Evolutionary conservation across 1,139 yeast genomes (phyloP).

Genomic region (Blastobotrys aristatus): DNA sequence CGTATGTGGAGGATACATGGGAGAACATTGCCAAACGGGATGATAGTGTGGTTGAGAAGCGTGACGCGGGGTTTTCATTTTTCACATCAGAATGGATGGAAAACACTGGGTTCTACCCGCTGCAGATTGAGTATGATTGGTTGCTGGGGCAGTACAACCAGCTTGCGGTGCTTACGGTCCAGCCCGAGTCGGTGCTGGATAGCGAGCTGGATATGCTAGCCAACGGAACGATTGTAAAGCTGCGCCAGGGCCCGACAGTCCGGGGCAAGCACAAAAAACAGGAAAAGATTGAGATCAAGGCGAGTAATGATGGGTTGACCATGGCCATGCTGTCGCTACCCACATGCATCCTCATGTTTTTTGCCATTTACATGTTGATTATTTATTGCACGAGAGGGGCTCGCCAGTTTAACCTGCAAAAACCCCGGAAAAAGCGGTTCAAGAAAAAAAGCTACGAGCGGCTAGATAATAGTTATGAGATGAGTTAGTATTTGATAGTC

Average conservation of each 20-base stretch:
- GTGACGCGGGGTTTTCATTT: conserved; percentile 46
- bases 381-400: conserved; percentile 13
- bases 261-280: conserved; percentile 49
- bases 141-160: conserved; percentile 46
- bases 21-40: conserved; percentile 34
- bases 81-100: conserved; percentile 66
- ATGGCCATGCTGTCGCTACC: conserved; percentile 61
- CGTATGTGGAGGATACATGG: conserved; percentile 52
- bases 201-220: conserved; percentile 43
- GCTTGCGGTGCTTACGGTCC: conserved; percentile 56
- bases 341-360: conserved; percentile 58
- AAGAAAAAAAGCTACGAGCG: conserved; percentile 3
- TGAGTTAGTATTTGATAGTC: conserved; percentile 1
- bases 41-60: conserved; percentile 6
- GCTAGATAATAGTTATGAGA: conserved; percentile 8
- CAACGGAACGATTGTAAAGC: conserved; percentile 53
- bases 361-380: conserved; percentile 15
- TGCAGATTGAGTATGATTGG: conserved; percentile 60
- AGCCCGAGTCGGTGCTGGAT: conserved; percentile 61
- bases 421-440: not conserved
- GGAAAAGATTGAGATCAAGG: conserved; percentile 29
- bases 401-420: conserved; percentile 5
- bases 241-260: conserved; percentile 56
- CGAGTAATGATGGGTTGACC: conserved; percentile 55
- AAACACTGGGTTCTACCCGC: conserved; percentile 57